A percentile compares a stretch with the other conserved stretches of the same genome.
Conservation (phyloP, 345 rosid species). For the Citrus cavaleriei region DNA sequence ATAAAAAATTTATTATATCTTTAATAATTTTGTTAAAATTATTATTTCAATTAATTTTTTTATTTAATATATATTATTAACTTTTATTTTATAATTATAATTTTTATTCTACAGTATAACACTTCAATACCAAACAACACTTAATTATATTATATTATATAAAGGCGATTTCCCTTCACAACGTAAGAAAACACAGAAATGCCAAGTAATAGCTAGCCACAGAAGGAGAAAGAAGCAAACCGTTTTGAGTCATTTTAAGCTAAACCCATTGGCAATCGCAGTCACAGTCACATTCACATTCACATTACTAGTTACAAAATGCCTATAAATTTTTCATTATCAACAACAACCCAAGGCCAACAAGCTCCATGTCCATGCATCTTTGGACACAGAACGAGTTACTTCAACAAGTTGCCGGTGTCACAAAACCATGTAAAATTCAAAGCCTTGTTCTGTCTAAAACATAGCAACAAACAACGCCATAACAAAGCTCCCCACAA, state of each 20-base stretch:
- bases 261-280: background rate
- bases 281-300: background rate
- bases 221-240: background rate
- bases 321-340: conserved; percentile 40
- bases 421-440: conserved; percentile 5
- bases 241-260: background rate
- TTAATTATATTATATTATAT: background rate
- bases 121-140: too few relatives aligned
- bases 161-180: background rate
- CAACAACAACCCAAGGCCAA: conserved; percentile 15
- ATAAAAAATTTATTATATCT: too few relatives aligned
- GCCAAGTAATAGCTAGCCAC: background rate
- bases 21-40: too few relatives aligned
- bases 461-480: background rate
- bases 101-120: accelerated
- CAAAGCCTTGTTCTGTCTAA: background rate
- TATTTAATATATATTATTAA: too few relatives aligned
- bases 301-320: background rate
- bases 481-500: conserved; percentile 2
- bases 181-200: background rate
- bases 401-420: background rate
- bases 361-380: conserved; percentile 16
- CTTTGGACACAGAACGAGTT: conserved; percentile 5
- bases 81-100: too few relatives aligned
- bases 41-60: too few relatives aligned